These are phyloP conservation scores for Copromyces sp. DNA, from an alignment of 495 filamentous ascomycete species.

Conservation along the genomic window DNA sequence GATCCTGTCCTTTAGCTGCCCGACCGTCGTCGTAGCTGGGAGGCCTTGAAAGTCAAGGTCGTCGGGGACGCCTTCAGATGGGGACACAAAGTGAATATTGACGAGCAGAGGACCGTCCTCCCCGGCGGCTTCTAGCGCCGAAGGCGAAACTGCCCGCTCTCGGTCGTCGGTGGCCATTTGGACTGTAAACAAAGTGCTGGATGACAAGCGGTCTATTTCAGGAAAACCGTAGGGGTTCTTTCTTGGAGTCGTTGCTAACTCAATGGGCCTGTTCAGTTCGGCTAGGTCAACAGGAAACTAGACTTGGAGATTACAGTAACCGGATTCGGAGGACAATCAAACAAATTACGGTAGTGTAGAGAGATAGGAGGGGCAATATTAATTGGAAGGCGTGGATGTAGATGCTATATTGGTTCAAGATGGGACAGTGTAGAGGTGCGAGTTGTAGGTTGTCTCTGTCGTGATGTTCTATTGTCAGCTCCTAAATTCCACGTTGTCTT, in stretches of 20 bases:
- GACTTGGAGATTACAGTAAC: not conserved
- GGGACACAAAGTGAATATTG: slow-evolving; percentile 55
- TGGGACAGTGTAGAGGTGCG: not conserved
- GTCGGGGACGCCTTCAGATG: slow-evolving; percentile 43
- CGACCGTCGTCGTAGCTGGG: slow-evolving; percentile 45
- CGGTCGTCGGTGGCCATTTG: slow-evolving; percentile 7
- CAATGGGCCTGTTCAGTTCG: not conserved
- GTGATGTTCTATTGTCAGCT: slow-evolving; percentile 3
- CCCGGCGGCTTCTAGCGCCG: slow-evolving; percentile 16
- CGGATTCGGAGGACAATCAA: not conserved
- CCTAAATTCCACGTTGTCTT: slow-evolving; percentile 28
- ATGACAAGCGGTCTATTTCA: not conserved
- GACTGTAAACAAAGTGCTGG: not conserved
- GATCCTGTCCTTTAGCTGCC: slow-evolving; percentile 51
- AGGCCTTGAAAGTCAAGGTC: slow-evolving; percentile 16
- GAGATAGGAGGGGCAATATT: not conserved
- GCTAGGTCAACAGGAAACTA: not conserved
- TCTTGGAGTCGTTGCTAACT: not conserved
- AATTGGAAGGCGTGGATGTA: not conserved
- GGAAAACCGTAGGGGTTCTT: not conserved
- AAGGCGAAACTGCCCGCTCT: slow-evolving; percentile 1
- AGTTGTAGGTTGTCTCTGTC: slow-evolving; percentile 1
- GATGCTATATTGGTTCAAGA: not conserved
- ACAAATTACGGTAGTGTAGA: not conserved
- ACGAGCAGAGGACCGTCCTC: slow-evolving; percentile 25